Evolutionary conservation across 768 basidiomycete genomes (phyloP).

Genomic region (Agaricus blazei): DNA sequence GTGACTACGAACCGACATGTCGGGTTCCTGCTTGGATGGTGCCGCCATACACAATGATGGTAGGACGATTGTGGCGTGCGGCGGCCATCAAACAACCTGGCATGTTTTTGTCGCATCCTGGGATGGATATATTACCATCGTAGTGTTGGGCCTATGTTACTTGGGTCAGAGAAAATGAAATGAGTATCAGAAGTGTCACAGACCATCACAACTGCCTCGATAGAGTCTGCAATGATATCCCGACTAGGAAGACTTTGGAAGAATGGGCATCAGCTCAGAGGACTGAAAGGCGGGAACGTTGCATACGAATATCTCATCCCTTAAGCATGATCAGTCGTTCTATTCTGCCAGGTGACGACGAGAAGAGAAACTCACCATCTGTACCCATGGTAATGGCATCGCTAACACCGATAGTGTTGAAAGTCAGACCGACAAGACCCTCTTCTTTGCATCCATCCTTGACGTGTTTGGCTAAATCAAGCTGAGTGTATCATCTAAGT

Average conservation of each 20-base stretch:
- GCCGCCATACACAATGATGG: conserved; percentile 83
- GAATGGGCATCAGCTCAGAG: not conserved
- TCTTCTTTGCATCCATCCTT: conserved; percentile 82
- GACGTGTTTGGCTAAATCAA: conserved; percentile 73
- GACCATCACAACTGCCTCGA: conserved; percentile 47
- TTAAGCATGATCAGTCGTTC: conserved; percentile 19
- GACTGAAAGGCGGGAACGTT: not conserved
- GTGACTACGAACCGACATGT: conserved; percentile 44
- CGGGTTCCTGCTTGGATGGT: conserved; percentile 76
- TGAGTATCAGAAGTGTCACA: conserved; percentile 21
- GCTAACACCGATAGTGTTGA: conserved; percentile 81
- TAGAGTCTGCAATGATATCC: conserved; percentile 86
- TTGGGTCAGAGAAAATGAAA: not conserved
- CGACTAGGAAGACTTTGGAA: conserved; percentile 67
- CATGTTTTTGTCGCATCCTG: conserved; percentile 93
- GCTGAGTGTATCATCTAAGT: conserved; percentile 34
- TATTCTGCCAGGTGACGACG: not conserved
- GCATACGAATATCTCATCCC: conserved; percentile 87
- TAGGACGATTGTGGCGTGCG: conserved; percentile 81
- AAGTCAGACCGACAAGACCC: conserved; percentile 75
- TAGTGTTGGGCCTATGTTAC: conserved; percentile 72
- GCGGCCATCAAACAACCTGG: conserved; percentile 87
- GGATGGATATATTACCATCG: conserved; percentile 82
- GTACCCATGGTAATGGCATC: conserved; percentile 91
- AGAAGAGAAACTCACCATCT: conserved; percentile 45